phyloP scores from a whole-genome alignment of 1,284 basidiomycete species.

The Cryptococcus floricola region DNA sequence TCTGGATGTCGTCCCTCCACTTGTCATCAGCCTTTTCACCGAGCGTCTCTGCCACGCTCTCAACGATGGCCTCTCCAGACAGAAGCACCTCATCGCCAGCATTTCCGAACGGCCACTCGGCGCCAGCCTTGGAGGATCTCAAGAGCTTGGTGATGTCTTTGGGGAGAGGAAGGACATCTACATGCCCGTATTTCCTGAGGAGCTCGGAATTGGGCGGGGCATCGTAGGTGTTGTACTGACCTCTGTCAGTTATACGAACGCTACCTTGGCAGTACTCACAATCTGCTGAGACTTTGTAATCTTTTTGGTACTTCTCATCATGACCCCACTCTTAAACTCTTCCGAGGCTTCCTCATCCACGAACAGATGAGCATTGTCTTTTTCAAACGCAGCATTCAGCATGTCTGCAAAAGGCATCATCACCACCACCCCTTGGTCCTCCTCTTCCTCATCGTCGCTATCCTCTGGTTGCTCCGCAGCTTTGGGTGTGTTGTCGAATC shows the following conservation, averaged over 20 bases:
- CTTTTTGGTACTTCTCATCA: constrained; percentile 14
- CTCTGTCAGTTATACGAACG: not conserved
- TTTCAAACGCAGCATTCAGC: constrained; percentile 80
- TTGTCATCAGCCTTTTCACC: constrained; percentile 9
- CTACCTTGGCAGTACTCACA: constrained; percentile 52
- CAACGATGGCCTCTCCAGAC: constrained; percentile 69
- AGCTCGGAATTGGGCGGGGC: constrained; percentile 94
- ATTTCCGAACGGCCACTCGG: constrained; percentile 57
- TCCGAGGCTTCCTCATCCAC: constrained; percentile 16
- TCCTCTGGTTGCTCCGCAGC: not conserved
- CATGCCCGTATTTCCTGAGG: constrained; percentile 87
- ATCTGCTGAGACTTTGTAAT: constrained; percentile 84
- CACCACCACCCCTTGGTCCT: constrained; percentile 67
- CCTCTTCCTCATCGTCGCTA: constrained; percentile 51
- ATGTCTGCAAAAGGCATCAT: constrained; percentile 98
- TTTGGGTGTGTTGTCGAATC: constrained; percentile 12
- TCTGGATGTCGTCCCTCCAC: constrained; percentile 6
- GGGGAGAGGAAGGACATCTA: constrained; percentile 67
- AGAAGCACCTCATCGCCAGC: constrained; percentile 85
- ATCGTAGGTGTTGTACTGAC: constrained; percentile 90
- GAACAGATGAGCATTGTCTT: constrained; percentile 62
- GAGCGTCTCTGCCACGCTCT: constrained; percentile 48
- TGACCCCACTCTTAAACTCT: constrained; percentile 5
- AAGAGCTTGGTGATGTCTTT: constrained; percentile 31
- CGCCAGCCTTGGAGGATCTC: constrained; percentile 17